phyloP scores from a whole-genome alignment of 306 rosid species.

The Rosa persica region DNA sequence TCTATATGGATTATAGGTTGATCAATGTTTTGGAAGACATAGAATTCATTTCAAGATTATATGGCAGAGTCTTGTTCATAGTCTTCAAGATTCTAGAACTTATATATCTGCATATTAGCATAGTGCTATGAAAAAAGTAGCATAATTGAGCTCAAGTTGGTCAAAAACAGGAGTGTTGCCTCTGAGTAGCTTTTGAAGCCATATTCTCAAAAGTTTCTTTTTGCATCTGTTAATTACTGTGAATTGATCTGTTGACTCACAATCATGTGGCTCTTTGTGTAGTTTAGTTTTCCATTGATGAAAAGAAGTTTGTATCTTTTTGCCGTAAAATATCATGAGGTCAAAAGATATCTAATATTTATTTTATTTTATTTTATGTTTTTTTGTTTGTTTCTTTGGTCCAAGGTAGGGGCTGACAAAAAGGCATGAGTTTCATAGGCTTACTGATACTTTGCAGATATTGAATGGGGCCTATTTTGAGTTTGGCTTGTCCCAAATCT shows the following conservation, averaged over 20 bases:
- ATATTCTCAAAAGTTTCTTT: conserved; percentile 3
- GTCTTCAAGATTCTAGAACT: not conserved
- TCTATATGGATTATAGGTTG: too few species aligned
- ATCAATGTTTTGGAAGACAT: too few species aligned
- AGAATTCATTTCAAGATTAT: too few species aligned
- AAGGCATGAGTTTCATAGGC: conserved; percentile 24
- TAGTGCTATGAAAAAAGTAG: not conserved
- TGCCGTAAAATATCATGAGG: not conserved
- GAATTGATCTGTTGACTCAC: too few species aligned
- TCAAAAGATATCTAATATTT: too few species aligned
- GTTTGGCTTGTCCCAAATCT: conserved; percentile 18
- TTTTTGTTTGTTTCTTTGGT: not conserved
- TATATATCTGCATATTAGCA: not conserved
- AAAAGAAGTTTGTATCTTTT: not conserved
- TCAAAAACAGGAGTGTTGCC: conserved; percentile 4
- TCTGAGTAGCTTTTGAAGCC: conserved; percentile 4
- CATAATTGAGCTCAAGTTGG: not conserved
- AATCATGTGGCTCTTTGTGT: not conserved
- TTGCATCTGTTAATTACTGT: not conserved
- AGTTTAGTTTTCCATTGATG: conserved; percentile 16
- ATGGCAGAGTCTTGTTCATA: too few species aligned
- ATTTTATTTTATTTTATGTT: too few species aligned
- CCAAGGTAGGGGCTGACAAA: not conserved
- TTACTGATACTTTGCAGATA: conserved; percentile 28
- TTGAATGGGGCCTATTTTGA: conserved; percentile 55